Percentiles rank a stretch among this genome's conserved stretches.
Evolutionary conservation across 768 basidiomycete species (phyloP).

Genomic region (Amanita phalloides): DNA sequence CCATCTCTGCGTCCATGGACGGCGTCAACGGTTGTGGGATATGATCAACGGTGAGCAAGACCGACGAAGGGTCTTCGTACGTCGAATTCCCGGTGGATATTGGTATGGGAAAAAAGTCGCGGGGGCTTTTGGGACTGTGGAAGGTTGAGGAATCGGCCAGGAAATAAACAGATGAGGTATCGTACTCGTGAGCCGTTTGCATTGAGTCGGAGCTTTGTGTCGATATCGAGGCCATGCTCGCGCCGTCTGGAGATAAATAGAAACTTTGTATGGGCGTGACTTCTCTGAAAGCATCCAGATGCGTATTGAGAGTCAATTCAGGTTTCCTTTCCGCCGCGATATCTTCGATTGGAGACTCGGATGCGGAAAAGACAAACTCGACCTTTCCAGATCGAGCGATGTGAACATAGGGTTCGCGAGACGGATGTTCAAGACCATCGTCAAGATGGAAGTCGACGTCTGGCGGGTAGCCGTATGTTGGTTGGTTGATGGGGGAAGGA

Average conservation of each 20-base stretch:
- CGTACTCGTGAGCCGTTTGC: constrained; percentile 6
- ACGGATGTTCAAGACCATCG: not conserved
- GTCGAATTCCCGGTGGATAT: constrained; percentile 1
- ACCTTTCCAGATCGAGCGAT: not conserved
- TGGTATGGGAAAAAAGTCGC: not conserved
- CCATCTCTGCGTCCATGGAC: constrained; percentile 3
- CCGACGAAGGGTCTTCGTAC: constrained; percentile 3
- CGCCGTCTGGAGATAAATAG: not conserved
- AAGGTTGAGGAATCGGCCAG: constrained; percentile 1
- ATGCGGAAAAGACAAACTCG: constrained; percentile 1
- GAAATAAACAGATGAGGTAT: constrained; percentile 6
- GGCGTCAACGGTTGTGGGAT: not conserved
- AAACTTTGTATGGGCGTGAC: not conserved
- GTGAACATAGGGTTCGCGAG: constrained; percentile 3
- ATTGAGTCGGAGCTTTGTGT: constrained; percentile 2
- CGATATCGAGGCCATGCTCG: constrained; percentile 5
- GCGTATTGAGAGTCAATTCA: constrained; percentile 2
- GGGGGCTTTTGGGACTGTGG: constrained; percentile 4
- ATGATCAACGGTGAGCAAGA: not conserved
- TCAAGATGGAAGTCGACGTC: constrained; percentile 1
- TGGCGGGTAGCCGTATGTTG: constrained; percentile 1
- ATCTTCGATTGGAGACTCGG: not conserved
- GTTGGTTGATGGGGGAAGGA: not conserved
- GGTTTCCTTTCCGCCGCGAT: not conserved
- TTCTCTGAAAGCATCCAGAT: constrained; percentile 5